Evolutionary conservation across 306 rosid genomes (phyloP).

Genomic region (Trichosanthes truncata): DNA sequence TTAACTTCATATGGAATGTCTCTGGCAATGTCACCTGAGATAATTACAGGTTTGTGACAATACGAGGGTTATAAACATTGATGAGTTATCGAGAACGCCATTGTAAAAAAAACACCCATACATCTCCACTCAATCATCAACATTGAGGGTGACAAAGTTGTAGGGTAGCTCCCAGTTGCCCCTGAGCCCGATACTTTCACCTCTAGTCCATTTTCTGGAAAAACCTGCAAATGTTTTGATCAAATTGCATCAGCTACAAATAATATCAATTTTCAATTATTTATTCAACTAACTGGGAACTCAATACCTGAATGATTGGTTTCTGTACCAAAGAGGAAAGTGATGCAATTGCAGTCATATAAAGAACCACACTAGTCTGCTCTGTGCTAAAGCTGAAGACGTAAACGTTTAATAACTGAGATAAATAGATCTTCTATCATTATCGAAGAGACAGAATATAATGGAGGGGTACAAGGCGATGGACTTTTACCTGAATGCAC

Average conservation of each 20-base stretch:
- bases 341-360: conserved; percentile 80
- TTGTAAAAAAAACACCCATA: conserved; percentile 31
- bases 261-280: not conserved
- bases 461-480: not conserved
- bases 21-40: conserved; percentile 56
- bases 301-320: conserved; percentile 53
- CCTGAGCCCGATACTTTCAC: conserved; percentile 70
- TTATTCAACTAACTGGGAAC: conserved; percentile 15
- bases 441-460: not conserved
- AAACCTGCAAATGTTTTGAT: conserved; percentile 32
- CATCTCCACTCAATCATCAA: conserved; percentile 87
- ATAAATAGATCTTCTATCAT: not conserved
- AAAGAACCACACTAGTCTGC: conserved; percentile 56
- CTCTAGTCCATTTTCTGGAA: conserved; percentile 62
- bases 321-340: conserved; percentile 66
- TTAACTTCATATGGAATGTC: conserved; percentile 61
- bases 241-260: not conserved
- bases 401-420: conserved; percentile 7
- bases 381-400: conserved; percentile 56
- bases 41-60: conserved; percentile 11
- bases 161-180: conserved; percentile 58
- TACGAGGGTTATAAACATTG: conserved; percentile 6
- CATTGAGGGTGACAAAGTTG: conserved; percentile 84
- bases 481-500: conserved; percentile 54
- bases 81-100: conserved; percentile 8